Base-by-base conservation (phyloP, 2,329 filamentous ascomycete species). In the Elsinoe arachidis region DNA sequence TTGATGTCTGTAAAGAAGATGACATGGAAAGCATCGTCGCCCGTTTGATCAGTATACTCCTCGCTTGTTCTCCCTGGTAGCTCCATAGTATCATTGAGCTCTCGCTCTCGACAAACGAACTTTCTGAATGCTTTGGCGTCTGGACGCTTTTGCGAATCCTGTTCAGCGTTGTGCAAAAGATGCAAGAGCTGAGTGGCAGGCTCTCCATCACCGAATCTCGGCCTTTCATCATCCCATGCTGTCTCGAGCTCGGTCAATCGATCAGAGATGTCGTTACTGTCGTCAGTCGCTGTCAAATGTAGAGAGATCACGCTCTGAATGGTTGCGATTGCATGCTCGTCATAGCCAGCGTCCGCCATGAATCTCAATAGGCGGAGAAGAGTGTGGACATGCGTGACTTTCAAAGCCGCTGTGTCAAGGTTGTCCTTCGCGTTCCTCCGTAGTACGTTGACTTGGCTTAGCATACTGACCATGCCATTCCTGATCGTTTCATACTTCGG, bases 201-300 rank as follows among this genome's bases (percentile, higher is more conserved):
- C 26, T 44, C 53, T 15, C n/a, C 66, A 63, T 97, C 92, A 9
- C 92, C 92, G 56, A 96, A 80, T 5, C 92, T 81, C 0, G 87
- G 76, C 0, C 83, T 78, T 66, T 96, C 92, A 58, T 84, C 88
- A 59, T 96, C 90, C 93, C 93, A 97, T 61, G 93, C 96, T 2
- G 84, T 78, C 49, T 80, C 75, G 60, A 96, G 87, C 0, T 65
- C 63, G 44, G 26, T 72, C 12, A 60, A 61, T 1, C 52, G 61
- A 33, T 17, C 62, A 44, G 19, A 43, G 7, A 53, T 44, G 10
- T 9, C 21, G 4, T 7, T 58, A 15, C 56, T 19, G 9, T 41
- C 44, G 9, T 55, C 15, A 2, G 87, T 83, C 2, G 76, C 76
- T 47, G 82, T 83, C 59, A 90, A 80, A 15, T 81, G 83, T 55